A percentile compares a stretch with the other conserved stretches of the same genome.
Conservation (phyloP, 495 filamentous ascomycete species). For the Xylaria telfairii region DNA sequence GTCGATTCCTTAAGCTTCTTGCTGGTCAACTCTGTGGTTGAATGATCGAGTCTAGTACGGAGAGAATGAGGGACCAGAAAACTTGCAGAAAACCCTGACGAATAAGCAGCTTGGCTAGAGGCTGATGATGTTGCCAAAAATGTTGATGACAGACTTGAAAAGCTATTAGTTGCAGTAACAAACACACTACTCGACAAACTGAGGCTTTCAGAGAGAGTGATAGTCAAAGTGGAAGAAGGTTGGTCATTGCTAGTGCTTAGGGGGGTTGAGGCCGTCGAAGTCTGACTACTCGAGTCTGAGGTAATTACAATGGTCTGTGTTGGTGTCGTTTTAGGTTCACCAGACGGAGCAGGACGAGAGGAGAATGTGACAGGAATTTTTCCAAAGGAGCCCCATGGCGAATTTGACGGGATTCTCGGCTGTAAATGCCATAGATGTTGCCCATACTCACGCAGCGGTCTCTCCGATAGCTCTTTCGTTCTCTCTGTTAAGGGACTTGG, state of each 20-base stretch:
- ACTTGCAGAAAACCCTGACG: constrained; percentile 17
- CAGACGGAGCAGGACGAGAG: constrained; percentile 9
- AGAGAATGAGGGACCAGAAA: constrained; percentile 11
- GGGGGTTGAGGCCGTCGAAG: background rate
- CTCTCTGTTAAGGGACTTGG: constrained; percentile 13
- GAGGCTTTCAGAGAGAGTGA: constrained; percentile 14
- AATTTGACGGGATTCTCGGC: constrained; percentile 15
- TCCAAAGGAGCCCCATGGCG: constrained; percentile 14
- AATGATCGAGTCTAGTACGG: constrained; percentile 16
- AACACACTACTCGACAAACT: background rate
- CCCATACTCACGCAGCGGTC: constrained; percentile 14
- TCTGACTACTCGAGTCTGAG: constrained; percentile 14
- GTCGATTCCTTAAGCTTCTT: constrained; percentile 12
- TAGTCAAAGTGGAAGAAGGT: constrained; percentile 12
- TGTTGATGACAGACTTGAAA: constrained; percentile 10
- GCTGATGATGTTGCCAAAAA: constrained; percentile 9
- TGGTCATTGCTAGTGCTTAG: constrained; percentile 7
- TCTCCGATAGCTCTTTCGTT: constrained; percentile 12
- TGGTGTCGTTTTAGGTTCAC: background rate
- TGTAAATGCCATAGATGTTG: constrained; percentile 17
- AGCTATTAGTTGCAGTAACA: constrained; percentile 13
- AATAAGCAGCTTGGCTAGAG: constrained; percentile 17
- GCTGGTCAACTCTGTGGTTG: background rate
- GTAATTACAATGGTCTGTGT: constrained; percentile 12
- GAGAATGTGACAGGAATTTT: constrained; percentile 9